These are phyloP conservation scores for Tephrocybe sp. DNA, from an alignment of 768 basidiomycete genomes.

Conservation along the genomic window DNA sequence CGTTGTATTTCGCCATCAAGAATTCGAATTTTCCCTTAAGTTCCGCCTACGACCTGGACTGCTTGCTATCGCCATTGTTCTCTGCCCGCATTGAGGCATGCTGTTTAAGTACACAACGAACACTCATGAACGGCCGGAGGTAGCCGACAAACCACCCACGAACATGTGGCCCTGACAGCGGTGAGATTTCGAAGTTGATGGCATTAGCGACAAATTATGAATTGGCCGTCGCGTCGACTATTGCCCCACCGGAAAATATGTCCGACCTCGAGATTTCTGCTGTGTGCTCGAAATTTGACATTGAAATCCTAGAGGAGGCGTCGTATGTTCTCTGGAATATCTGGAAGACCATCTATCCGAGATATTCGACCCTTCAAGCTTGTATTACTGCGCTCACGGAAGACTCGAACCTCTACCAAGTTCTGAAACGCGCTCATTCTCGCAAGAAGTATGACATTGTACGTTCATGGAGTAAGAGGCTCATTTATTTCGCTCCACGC, in stretches of 20 bases:
- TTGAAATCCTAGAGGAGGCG: conserved; percentile 38
- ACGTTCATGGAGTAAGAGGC: conserved; percentile 25
- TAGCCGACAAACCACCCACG: background rate
- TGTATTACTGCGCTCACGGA: conserved; percentile 32
- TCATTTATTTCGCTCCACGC: background rate
- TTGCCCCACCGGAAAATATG: conserved; percentile 7
- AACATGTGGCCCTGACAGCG: background rate
- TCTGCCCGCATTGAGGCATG: no score
- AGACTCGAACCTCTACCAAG: conserved; percentile 30
- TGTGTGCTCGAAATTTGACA: conserved; percentile 34
- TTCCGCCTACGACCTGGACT: no score
- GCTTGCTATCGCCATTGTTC: no score
- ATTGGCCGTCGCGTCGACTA: background rate
- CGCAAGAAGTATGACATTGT: conserved; percentile 30
- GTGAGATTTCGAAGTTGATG: background rate
- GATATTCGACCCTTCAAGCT: conserved; percentile 30
- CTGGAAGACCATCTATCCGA: conserved; percentile 30
- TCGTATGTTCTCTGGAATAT: conserved; percentile 40
- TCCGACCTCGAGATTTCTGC: conserved; percentile 30
- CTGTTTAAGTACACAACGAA: no score
- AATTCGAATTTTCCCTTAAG: no score
- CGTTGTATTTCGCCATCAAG: no score
- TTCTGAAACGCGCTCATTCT: conserved; percentile 31
- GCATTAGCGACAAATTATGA: background rate
- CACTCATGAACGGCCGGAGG: background rate